Conservation (phyloP, 1,284 basidiomycete species). For the Mycena citricolor region DNA sequence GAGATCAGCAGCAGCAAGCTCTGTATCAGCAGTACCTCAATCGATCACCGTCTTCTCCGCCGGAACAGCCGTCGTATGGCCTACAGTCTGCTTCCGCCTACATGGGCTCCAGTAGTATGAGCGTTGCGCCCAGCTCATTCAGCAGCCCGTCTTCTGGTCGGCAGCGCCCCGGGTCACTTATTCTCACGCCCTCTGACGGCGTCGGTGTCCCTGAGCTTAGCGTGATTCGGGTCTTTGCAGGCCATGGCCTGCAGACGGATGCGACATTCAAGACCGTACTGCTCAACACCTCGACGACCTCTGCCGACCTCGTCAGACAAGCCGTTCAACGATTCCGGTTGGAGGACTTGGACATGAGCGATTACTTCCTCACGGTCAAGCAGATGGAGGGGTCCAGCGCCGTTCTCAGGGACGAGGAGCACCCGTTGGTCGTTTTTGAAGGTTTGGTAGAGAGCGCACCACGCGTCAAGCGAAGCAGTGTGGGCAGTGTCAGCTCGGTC, state of each 20-base stretch:
- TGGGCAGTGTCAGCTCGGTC: constrained; percentile 91
- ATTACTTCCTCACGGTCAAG: constrained; percentile 93
- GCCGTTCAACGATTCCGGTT: constrained; percentile 92
- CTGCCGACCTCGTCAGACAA: constrained; percentile 84
- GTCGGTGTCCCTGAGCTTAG: constrained; percentile 82
- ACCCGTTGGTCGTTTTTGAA: constrained; percentile 87
- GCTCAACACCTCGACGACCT: constrained; percentile 83
- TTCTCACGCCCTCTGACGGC: constrained; percentile 61
- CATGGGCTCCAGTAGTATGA: constrained; percentile 29
- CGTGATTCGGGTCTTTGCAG: constrained; percentile 94
- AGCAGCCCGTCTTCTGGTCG: constrained; percentile 41
- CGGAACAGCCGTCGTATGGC: constrained; percentile 72
- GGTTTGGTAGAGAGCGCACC: constrained; percentile 79
- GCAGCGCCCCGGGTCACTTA: constrained; percentile 70
- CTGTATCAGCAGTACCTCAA: constrained; percentile 88
- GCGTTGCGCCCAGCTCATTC: constrained; percentile 41
- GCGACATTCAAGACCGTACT: constrained; percentile 98
- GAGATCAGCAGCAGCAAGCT: constrained; percentile 86
- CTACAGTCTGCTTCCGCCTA: constrained; percentile 63
- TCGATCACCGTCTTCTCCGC: constrained; percentile 72
- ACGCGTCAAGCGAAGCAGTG: constrained; percentile 88
- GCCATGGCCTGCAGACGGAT: constrained; percentile 83
- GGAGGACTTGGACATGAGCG: constrained; percentile 55
- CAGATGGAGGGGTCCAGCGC: constrained; percentile 84
- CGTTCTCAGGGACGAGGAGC: constrained; percentile 67